These are phyloP conservation scores for Limonium bicolor DNA, from an alignment of 148 eudicot species.

Conservation along the genomic window DNA sequence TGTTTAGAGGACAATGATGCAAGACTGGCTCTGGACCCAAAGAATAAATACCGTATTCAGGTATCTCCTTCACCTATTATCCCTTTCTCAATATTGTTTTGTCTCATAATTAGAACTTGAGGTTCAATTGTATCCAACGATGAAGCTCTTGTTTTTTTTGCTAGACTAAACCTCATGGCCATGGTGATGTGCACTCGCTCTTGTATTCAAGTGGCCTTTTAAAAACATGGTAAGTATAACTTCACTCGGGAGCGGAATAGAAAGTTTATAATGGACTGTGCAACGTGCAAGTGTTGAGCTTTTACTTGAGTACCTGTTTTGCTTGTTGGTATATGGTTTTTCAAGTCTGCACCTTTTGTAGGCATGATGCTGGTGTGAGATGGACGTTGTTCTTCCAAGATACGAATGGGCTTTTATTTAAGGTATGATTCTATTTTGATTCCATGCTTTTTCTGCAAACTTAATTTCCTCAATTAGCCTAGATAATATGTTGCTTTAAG, in stretches of 20 bases:
- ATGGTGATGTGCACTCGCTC: conserved; percentile 97
- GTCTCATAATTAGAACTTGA: no score
- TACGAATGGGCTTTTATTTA: conserved; percentile 96
- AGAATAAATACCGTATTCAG: conserved; percentile 73
- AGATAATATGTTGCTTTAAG: neutral
- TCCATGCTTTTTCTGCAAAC: neutral
- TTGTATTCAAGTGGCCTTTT: conserved; percentile 71
- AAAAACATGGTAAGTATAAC: conserved; percentile 38
- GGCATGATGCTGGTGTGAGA: conserved; percentile 80
- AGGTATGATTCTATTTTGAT: conserved; percentile 29
- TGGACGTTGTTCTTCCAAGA: conserved; percentile 98
- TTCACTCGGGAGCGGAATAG: no score
- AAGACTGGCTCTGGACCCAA: conserved; percentile 75
- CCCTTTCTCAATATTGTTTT: conserved; percentile 2
- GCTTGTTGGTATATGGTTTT: neutral
- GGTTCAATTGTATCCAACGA: no score
- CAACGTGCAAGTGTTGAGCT: neutral
- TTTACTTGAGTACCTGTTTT: neutral
- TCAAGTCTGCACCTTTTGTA: conserved; percentile 13
- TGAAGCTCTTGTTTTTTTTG: no score
- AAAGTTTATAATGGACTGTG: no score
- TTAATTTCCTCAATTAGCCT: no score
- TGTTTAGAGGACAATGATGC: conserved; percentile 98
- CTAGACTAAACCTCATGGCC: conserved; percentile 98
- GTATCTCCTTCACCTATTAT: conserved; percentile 15